Percentiles rank a stretch among this genome's conserved stretches.
These are phyloP conservation scores for Rhodotorula mucilaginosa DNA, from an alignment of 1,284 basidiomycete genomes.

Conservation along the genomic window DNA sequence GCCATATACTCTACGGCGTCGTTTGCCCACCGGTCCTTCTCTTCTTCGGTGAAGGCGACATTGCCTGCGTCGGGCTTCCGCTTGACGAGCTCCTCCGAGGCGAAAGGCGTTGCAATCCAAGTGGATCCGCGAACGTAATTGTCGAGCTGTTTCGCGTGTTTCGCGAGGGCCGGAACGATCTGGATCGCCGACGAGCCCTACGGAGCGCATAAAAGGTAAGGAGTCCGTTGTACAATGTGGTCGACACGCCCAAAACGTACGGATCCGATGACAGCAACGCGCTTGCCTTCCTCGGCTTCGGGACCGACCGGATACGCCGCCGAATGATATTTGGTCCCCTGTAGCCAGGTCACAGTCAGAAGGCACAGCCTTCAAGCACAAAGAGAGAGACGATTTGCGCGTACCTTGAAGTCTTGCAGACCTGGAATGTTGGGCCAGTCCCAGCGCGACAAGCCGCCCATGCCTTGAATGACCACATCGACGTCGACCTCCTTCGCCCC, in stretches of 20 bases:
- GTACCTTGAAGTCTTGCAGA: constrained; percentile 56
- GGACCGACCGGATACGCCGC: constrained; percentile 52
- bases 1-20: constrained; percentile 56
- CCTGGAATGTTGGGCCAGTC: constrained; percentile 62
- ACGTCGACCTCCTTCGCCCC: constrained; percentile 55
- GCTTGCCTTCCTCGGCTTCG: constrained; percentile 58
- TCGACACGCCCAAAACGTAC: constrained; percentile 5
- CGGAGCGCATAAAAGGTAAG: neutral
- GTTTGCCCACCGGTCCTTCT: constrained; percentile 54
- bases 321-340: constrained; percentile 35
- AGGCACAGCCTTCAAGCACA: too few relatives aligned
- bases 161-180: constrained; percentile 61
- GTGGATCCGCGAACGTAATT: constrained; percentile 64
- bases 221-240: constrained; percentile 32
- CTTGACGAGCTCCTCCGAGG: constrained; percentile 46
- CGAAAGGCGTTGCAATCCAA: constrained; percentile 59
- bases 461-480: constrained; percentile 58
- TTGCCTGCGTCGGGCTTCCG: constrained; percentile 24
- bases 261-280: constrained; percentile 60
- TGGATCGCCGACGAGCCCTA: constrained; percentile 64
- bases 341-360: neutral
- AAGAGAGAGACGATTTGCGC: neutral
- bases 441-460: constrained; percentile 59
- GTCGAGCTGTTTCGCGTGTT: constrained; percentile 56
- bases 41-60: constrained; percentile 56